Conservation (phyloP, 208 protist genomes). For the Leishmania turanica region DNA sequence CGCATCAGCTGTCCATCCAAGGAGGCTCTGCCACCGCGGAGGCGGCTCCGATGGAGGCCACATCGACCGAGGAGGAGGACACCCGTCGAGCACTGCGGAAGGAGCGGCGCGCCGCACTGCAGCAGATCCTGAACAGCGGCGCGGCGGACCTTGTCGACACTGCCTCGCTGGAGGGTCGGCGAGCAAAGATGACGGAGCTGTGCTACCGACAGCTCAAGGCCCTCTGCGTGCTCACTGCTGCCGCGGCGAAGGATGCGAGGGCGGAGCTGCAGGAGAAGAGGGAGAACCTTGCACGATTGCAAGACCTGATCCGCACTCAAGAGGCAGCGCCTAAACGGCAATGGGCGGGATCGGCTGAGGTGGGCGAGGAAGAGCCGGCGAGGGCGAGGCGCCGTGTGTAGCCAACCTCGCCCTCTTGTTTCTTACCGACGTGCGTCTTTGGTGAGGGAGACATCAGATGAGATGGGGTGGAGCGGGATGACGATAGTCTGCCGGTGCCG, state of each 20-base stretch:
- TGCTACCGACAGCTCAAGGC: slow-evolving; percentile 74
- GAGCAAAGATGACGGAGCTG: slow-evolving; percentile 49
- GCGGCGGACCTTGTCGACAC: slow-evolving; percentile 37
- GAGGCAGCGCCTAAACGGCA: neutral
- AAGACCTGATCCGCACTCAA: slow-evolving; percentile 11
- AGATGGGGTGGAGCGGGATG: neutral
- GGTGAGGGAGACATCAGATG: neutral
- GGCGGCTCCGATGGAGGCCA: neutral
- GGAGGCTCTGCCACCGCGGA: neutral
- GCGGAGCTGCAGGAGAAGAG: slow-evolving; percentile 40
- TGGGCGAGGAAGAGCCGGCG: neutral
- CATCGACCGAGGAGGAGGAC: slow-evolving; percentile 19
- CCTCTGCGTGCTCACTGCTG: slow-evolving; percentile 51
- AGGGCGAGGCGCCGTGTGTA: slow-evolving; percentile 1
- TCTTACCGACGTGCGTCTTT: neutral
- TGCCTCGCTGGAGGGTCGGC: slow-evolving; percentile 19
- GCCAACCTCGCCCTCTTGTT: neutral
- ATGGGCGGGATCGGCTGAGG: neutral
- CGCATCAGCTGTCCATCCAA: slow-evolving; percentile 67
- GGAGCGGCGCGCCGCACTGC: slow-evolving; percentile 47
- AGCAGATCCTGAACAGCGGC: slow-evolving; percentile 34
- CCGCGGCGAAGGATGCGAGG: slow-evolving; percentile 35
- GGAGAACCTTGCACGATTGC: slow-evolving; percentile 28
- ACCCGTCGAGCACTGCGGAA: slow-evolving; percentile 23
- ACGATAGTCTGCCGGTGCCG: neutral